Percentiles rank a stretch among this genome's conserved stretches.
Conservation (phyloP, 2,329 filamentous ascomycete species). For the Arthrobotrys sinensis region DNA sequence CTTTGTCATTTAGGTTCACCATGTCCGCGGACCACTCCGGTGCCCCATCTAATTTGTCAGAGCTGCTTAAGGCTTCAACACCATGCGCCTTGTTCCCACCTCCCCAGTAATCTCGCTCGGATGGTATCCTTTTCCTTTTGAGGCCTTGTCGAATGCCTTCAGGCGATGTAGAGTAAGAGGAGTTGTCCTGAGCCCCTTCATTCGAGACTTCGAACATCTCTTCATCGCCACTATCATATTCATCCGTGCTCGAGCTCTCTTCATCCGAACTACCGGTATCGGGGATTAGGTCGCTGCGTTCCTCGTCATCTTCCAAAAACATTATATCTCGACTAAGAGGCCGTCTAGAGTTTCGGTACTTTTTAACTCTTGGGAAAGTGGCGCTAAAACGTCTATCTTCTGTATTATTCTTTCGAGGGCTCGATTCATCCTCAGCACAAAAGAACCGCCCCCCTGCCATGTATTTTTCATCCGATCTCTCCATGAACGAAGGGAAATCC, state of each 20-base stretch:
- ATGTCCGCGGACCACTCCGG: constrained; percentile 54
- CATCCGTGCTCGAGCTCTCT: constrained; percentile 53
- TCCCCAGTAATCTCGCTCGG: constrained; percentile 54
- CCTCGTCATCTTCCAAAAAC: constrained; percentile 56
- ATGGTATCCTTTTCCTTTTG: constrained; percentile 41
- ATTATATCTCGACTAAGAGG: constrained; percentile 54
- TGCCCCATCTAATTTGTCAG: constrained; percentile 41
- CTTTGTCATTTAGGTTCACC: constrained; percentile 47
- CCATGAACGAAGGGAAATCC: constrained; percentile 63
- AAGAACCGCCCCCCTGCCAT: constrained; percentile 64
- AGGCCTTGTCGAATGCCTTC: constrained; percentile 56
- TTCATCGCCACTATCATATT: constrained; percentile 54
- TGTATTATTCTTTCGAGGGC: constrained; percentile 12
- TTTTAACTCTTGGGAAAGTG: constrained; percentile 54
- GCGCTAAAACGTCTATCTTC: constrained; percentile 47
- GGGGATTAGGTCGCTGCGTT: constrained; percentile 46
- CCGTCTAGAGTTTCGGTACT: constrained; percentile 49
- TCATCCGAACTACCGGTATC: constrained; percentile 55
- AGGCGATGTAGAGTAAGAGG: constrained; percentile 52
- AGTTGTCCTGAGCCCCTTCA: constrained; percentile 43
- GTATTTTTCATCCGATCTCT: constrained; percentile 64
- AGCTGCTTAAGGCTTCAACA: constrained; percentile 24
- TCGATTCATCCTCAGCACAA: constrained; percentile 59
- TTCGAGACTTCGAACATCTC: constrained; percentile 56
- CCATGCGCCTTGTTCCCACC: constrained; percentile 45